phyloP scores from a whole-genome alignment of 345 rosid genomes.

The Murraya koenigii region DNA sequence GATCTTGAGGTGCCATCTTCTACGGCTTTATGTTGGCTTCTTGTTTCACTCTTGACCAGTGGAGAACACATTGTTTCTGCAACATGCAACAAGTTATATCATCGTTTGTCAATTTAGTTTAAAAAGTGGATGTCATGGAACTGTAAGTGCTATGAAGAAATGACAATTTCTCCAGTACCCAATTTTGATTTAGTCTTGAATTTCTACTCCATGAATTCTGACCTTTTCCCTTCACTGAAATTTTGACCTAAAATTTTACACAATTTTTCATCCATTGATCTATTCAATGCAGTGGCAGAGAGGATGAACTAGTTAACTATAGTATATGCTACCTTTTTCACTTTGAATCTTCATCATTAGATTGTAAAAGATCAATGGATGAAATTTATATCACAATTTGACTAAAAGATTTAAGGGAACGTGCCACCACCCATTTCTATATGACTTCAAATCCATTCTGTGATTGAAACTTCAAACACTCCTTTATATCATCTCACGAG shows the following conservation, averaged over 20 bases:
- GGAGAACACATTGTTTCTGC: conserved; percentile 36
- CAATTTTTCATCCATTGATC: neutral
- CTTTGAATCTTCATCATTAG: neutral
- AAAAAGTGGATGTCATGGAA: neutral
- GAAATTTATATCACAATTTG: neutral
- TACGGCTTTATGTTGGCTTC: conserved; percentile 16
- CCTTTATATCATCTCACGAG: neutral
- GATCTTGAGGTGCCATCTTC: conserved; percentile 12
- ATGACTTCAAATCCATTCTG: neutral
- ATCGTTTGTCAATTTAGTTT: neutral
- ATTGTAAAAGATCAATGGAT: too few species aligned
- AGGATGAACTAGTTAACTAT: neutral
- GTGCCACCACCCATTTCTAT: neutral
- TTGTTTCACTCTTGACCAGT: conserved; percentile 16
- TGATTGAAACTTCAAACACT: neutral
- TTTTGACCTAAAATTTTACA: neutral
- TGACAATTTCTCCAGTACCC: neutral
- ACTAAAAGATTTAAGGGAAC: too few species aligned
- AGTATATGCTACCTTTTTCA: neutral
- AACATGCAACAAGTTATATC: conserved; percentile 7
- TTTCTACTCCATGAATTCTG: neutral
- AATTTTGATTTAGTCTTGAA: neutral
- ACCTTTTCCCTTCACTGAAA: neutral
- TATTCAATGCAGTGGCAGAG: neutral
- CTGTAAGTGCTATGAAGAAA: neutral